Evolutionary conservation across 345 rosid species (phyloP).

Genomic region (Salix viminalis): DNA sequence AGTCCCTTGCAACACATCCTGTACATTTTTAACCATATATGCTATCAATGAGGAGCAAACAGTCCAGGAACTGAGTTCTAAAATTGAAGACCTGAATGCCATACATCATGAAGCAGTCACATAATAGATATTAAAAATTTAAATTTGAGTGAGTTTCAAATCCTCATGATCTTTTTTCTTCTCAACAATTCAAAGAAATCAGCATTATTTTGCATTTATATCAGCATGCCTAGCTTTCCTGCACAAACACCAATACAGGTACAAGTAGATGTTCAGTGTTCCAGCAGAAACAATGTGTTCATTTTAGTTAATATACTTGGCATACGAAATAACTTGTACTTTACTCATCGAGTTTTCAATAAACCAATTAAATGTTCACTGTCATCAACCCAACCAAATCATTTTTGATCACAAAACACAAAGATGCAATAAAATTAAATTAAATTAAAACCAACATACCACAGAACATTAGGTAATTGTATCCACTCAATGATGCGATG

Average conservation of each 20-base stretch:
- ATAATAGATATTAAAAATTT: background rate
- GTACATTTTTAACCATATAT: conserved; percentile 21
- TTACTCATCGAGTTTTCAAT: background rate
- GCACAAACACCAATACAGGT: background rate
- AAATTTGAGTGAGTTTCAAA: background rate
- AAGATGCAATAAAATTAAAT: background rate
- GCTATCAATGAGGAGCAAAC: background rate
- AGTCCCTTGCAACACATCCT: conserved; percentile 98
- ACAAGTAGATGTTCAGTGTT: background rate
- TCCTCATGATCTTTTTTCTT: background rate
- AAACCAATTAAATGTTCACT: background rate
- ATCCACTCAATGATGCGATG: background rate
- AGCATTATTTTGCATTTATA: background rate
- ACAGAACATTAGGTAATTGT: background rate
- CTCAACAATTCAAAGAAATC: conserved; percentile 6
- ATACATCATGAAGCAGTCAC: background rate
- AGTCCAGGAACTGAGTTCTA: conserved; percentile 2
- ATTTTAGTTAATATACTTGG: background rate
- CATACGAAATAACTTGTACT: background rate
- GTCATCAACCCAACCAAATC: background rate
- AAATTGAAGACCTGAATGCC: background rate
- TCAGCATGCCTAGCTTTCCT: background rate
- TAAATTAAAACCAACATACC: background rate
- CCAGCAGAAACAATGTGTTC: background rate
- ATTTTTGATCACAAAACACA: background rate